phyloP scores from a whole-genome alignment of 2,329 filamentous ascomycete genomes.

The Trichoderma lentiforme region DNA sequence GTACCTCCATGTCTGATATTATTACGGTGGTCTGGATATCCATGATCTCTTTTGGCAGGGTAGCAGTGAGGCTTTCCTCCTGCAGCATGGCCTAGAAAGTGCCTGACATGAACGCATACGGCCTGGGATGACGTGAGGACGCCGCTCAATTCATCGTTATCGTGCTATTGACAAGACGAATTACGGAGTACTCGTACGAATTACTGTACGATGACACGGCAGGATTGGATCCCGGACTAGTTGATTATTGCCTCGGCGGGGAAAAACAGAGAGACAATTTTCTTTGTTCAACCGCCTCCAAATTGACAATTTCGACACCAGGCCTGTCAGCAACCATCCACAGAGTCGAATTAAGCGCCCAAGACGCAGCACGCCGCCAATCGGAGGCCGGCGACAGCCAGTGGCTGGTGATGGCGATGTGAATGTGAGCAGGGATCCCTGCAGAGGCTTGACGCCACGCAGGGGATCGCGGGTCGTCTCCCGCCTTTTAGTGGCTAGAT shows the following conservation, averaged over 20 bases:
- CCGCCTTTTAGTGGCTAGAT: slow-evolving; percentile 15
- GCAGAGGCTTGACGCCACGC: slow-evolving; percentile 17
- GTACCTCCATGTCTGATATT: background rate
- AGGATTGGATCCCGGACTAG: background rate
- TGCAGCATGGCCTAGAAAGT: background rate
- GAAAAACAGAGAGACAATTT: background rate
- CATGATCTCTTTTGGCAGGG: background rate
- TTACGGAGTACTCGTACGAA: background rate
- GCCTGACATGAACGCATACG: background rate
- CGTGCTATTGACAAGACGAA: background rate
- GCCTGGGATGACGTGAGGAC: background rate
- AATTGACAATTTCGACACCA: background rate
- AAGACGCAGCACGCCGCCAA: slow-evolving; percentile 5
- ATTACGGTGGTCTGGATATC: background rate
- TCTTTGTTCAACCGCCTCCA: background rate
- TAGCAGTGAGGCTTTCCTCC: slow-evolving; percentile 10
- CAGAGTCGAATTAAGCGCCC: slow-evolving; percentile 18
- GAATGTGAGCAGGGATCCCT: slow-evolving; percentile 14
- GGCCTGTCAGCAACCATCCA: slow-evolving; percentile 10
- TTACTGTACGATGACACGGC: background rate
- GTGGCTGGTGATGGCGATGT: slow-evolving; percentile 14
- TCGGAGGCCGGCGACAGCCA: slow-evolving; percentile 4
- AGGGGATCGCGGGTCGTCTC: slow-evolving; percentile 9
- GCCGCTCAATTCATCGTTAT: background rate
- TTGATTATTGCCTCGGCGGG: background rate